Evolutionary conservation across 495 filamentous ascomycete species (phyloP).

Genomic region (Cercophora samala): DNA sequence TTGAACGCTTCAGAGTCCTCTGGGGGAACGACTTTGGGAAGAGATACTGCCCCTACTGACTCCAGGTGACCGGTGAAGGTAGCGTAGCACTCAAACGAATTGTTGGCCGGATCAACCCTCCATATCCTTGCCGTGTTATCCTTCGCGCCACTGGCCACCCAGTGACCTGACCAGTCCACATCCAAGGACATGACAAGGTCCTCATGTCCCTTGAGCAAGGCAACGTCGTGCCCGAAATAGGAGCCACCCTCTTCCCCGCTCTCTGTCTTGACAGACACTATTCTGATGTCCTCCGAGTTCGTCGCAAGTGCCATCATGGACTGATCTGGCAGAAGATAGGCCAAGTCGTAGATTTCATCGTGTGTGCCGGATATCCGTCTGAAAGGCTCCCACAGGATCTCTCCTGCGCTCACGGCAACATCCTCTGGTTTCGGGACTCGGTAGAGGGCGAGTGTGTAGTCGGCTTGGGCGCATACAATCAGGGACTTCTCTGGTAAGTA

Average conservation of each 20-base stretch:
- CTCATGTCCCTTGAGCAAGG: constrained; percentile 79
- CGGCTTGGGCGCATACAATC: constrained; percentile 79
- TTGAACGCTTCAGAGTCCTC: constrained; percentile 59
- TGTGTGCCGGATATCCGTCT: constrained; percentile 91
- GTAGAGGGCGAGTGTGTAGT: constrained; percentile 80
- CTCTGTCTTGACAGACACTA: constrained; percentile 58
- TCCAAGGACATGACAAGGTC: constrained; percentile 96
- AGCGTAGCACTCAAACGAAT: constrained; percentile 73
- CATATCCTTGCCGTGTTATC: constrained; percentile 93
- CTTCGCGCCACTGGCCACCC: constrained; percentile 94
- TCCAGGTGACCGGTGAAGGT: constrained; percentile 89
- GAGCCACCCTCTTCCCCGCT: constrained; percentile 37
- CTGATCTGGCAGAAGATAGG: constrained; percentile 73
- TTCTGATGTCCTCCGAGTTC: constrained; percentile 87
- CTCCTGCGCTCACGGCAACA: constrained; percentile 26
- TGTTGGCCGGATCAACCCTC: constrained; percentile 73
- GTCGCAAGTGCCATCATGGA: constrained; percentile 86
- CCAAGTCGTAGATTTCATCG: constrained; percentile 93
- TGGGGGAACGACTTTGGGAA: constrained; percentile 66
- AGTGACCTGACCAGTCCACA: constrained; percentile 92
- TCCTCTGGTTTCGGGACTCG: constrained; percentile 41
- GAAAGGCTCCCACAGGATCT: constrained; percentile 43
- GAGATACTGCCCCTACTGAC: constrained; percentile 85
- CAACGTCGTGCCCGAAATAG: constrained; percentile 86
- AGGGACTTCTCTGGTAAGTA: constrained; percentile 58